These are phyloP conservation scores for Boletus pseudopeckii DNA, from an alignment of 768 basidiomycete genomes.

Conservation along the genomic window DNA sequence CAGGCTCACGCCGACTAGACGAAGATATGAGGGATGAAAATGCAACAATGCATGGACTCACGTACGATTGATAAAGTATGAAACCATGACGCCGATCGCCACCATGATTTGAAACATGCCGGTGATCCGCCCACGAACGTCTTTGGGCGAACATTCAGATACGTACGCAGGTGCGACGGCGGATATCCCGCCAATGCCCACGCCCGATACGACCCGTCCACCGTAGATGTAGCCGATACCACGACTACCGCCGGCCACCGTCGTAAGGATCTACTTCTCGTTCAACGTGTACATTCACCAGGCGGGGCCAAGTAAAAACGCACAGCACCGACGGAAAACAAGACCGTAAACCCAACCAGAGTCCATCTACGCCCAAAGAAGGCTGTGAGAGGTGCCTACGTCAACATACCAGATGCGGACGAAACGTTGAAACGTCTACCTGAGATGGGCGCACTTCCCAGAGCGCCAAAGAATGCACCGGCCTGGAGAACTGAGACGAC, in stretches of 20 bases:
- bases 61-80: constrained; percentile 74
- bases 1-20: constrained; percentile 54
- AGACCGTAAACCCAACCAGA: constrained; percentile 53
- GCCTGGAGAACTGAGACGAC: constrained; percentile 87
- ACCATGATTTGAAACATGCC: constrained; percentile 87
- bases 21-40: not conserved
- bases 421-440: constrained; percentile 37
- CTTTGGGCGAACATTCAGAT: constrained; percentile 83
- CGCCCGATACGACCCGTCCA: constrained; percentile 75
- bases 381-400: constrained; percentile 34
- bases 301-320: constrained; percentile 24
- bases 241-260: constrained; percentile 51
- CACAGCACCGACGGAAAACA: constrained; percentile 75
- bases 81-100: constrained; percentile 80
- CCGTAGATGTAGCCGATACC: constrained; percentile 72
- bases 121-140: constrained; percentile 81
- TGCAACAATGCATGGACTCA: constrained; percentile 21
- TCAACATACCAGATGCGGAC: not conserved
- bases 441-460: constrained; percentile 68
- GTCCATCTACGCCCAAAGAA: constrained; percentile 65
- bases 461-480: constrained; percentile 85
- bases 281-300: not conserved
- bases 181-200: constrained; percentile 81
- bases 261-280: constrained; percentile 58
- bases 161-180: constrained; percentile 86